phyloP scores from a whole-genome alignment of 2,329 filamentous ascomycete genomes.

The Neopestalotiopsis sp. region DNA sequence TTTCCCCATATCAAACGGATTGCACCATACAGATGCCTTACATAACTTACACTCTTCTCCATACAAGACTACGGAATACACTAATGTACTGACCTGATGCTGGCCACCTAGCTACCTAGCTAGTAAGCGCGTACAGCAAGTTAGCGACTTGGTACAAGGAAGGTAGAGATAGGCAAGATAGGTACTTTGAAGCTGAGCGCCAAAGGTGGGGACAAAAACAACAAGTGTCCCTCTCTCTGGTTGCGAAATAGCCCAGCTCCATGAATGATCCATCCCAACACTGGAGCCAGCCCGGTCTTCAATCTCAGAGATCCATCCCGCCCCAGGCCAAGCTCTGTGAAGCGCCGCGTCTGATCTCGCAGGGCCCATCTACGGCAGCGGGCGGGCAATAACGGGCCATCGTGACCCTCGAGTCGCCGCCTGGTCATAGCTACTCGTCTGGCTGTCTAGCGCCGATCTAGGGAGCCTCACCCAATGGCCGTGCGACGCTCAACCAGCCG shows the following conservation, averaged over 20 bases:
- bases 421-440: slow-evolving; percentile 18
- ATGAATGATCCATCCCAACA: background rate
- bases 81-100: slow-evolving; percentile 1
- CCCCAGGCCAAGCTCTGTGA: slow-evolving; percentile 11
- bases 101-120: background rate
- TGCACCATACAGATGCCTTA: too few species aligned
- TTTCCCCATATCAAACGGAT: background rate
- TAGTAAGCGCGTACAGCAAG: too few species aligned
- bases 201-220: background rate
- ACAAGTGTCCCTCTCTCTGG: background rate
- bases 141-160: background rate
- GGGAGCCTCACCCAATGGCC: slow-evolving; percentile 5
- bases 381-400: slow-evolving; percentile 17
- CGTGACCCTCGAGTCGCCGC: slow-evolving; percentile 17
- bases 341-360: slow-evolving; percentile 12
- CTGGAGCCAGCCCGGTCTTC: background rate
- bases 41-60: too few species aligned
- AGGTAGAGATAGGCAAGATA: background rate
- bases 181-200: background rate
- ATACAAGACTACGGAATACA: background rate
- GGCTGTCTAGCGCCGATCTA: slow-evolving; percentile 20
- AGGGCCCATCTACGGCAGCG: slow-evolving; percentile 13
- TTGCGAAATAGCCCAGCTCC: slow-evolving; percentile 1
- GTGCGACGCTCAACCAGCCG: background rate
- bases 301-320: slow-evolving; percentile 2